Base-by-base conservation (phyloP, 768 basidiomycete species). In the Kwoniella dejecticola region DNA sequence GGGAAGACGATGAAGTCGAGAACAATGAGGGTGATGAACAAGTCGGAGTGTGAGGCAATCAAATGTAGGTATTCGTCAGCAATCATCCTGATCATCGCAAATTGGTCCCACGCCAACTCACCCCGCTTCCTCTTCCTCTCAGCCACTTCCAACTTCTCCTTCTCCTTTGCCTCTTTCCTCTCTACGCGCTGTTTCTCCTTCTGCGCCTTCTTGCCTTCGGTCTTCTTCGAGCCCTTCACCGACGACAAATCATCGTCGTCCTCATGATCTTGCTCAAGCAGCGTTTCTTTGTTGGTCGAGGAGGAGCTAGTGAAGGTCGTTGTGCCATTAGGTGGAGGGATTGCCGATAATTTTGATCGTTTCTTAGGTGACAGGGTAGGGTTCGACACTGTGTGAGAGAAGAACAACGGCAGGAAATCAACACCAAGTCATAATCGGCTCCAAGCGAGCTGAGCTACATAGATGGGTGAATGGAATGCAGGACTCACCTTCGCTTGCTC, bases 151-250 rank as follows among this genome's bases (percentile, higher is more conserved):
- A 66, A 55, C 81, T 91, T 91, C 81, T 93, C 91, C 79, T 88
- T 88, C 59, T 86, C 66, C 57, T 78, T 85, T 5, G 88, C 87
- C 36, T 83, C 83, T 21, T 82, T 81, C 2, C 85, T 83, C 62
- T 89, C 88, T 19, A 86, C 84, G 2, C 84, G 83, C 30, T 84
- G 76, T n/a, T 77, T 84, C 38, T 85, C 86, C 30, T 84, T 84
- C n/a, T 91, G 89, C 17, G 86, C 85, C 72, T 88, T 90, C 62
- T 91, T 90, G 72, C 91, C 92, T 69, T 80, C 80, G 46, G 60
- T 72, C 62, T 79, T 79, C 65, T 75, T 74, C 44, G 67, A 53
- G 15, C 70, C 57, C 44, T 67, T 64, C 48, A 48, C 58, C 26
- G 60, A 52, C n/a, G 29, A 38, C 29, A 57, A 1, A 50, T 31